Conservation (phyloP, 2,329 filamentous ascomycete genomes). For the Metarhizium rileyi region DNA sequence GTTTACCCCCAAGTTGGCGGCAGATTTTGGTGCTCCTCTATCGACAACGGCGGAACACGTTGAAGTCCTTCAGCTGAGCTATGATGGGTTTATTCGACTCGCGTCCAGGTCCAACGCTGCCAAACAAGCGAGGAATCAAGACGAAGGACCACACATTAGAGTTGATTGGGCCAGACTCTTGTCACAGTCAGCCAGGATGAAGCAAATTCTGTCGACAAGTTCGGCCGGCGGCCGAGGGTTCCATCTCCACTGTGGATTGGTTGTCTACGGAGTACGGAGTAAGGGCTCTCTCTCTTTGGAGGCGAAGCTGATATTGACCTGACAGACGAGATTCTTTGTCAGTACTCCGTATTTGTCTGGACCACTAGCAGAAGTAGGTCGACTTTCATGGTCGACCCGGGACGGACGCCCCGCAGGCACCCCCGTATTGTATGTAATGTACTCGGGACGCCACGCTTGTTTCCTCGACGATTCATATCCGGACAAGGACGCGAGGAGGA, state of each 20-base stretch:
- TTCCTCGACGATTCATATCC: background rate
- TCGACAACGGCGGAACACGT: background rate
- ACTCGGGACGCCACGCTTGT: background rate
- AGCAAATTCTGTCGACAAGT: background rate
- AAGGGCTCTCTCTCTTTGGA: background rate
- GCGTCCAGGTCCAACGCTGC: background rate
- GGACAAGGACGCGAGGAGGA: too few species aligned
- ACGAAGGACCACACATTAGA: background rate
- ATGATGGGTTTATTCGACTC: background rate
- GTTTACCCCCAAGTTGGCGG: background rate
- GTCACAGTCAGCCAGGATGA: background rate
- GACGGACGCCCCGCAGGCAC: background rate
- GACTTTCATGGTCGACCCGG: background rate
- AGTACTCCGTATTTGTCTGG: background rate
- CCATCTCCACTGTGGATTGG: background rate
- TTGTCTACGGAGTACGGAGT: too few species aligned
- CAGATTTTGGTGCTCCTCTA: too few species aligned
- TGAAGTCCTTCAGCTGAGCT: background rate
- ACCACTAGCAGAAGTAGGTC: background rate
- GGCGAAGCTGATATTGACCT: background rate
- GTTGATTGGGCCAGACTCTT: background rate
- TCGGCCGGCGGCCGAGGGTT: conserved; percentile 1
- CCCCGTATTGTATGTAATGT: too few species aligned
- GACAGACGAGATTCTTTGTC: background rate
- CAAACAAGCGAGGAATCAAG: background rate